Conservation (phyloP, 108 stramenopile species). For the Seminavis robusta region DNA sequence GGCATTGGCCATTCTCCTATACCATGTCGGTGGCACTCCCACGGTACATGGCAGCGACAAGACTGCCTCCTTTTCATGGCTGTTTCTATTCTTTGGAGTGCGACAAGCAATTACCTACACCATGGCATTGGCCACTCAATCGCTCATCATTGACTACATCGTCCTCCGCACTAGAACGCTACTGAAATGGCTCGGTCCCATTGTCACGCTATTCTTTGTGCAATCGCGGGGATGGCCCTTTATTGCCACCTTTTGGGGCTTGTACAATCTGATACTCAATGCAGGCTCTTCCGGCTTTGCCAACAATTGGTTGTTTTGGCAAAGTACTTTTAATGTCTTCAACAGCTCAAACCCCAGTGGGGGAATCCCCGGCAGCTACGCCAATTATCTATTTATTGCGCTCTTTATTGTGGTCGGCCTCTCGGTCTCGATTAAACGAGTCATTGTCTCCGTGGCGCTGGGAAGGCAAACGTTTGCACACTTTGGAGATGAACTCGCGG, state of each 20-base stretch:
- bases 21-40: no score
- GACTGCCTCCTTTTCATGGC: conserved; percentile 27
- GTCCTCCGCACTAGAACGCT: conserved; percentile 32
- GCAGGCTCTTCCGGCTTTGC: conserved; percentile 18
- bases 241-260: no score
- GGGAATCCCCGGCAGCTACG: conserved; percentile 8
- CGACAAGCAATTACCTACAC: conserved; percentile 29
- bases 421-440: conserved; percentile 45
- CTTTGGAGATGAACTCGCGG: conserved; percentile 51
- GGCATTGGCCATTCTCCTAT: no score
- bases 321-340: conserved; percentile 18
- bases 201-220: conserved; percentile 48
- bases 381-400: conserved; percentile 13
- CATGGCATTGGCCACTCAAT: conserved; percentile 12
- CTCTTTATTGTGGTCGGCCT: conserved; percentile 33
- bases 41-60: no score
- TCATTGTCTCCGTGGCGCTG: conserved; percentile 41
- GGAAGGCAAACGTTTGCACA: conserved; percentile 49
- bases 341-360: conserved; percentile 26
- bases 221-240: conserved; percentile 55
- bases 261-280: no score
- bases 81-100: conserved; percentile 20
- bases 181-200: conserved; percentile 36
- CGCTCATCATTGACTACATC: conserved; percentile 43
- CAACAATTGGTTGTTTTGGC: conserved; percentile 43